These are phyloP conservation scores for Fragilaria crotonensis DNA, from an alignment of 108 stramenopile species.

Conservation along the genomic window DNA sequence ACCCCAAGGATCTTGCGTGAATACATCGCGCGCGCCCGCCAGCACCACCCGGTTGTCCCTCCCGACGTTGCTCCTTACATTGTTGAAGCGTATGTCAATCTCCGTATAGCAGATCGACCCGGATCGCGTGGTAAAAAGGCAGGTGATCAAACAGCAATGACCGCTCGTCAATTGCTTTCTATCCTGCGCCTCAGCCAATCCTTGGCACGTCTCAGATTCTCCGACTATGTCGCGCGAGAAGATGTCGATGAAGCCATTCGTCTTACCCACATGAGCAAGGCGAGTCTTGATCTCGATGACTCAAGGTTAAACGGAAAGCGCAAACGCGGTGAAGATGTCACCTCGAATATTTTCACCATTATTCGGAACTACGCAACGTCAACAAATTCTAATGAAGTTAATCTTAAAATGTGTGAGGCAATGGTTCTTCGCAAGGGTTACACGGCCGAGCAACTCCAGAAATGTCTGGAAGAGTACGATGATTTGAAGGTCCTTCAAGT, in stretches of 20 bases:
- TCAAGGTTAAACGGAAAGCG: slow-evolving; percentile 18
- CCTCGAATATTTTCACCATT: slow-evolving; percentile 67
- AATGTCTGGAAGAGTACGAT: slow-evolving; percentile 83
- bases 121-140: slow-evolving; percentile 39
- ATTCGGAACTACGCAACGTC: slow-evolving; percentile 63
- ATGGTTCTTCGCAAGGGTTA: slow-evolving; percentile 88
- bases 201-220: slow-evolving; percentile 91
- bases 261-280: slow-evolving; percentile 85
- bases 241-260: slow-evolving; percentile 99
- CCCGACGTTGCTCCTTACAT: slow-evolving; percentile 88
- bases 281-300: slow-evolving; percentile 35
- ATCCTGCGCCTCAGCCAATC: slow-evolving; percentile 95
- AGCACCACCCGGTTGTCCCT: slow-evolving; percentile 89
- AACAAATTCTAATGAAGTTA: slow-evolving; percentile 34
- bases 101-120: slow-evolving; percentile 75
- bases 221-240: slow-evolving; percentile 85
- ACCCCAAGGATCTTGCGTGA: slow-evolving; percentile 85
- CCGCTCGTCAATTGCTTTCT: slow-evolving; percentile 94
- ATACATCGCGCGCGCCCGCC: slow-evolving; percentile 90
- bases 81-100: slow-evolving; percentile 94
- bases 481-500: slow-evolving; percentile 66
- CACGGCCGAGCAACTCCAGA: slow-evolving; percentile 71
- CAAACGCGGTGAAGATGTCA: slow-evolving; percentile 58
- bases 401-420: slow-evolving; percentile 60
- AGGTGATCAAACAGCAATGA: slow-evolving; percentile 93